Evolutionary conservation across 2,329 filamentous ascomycete species (phyloP), one percentile per base, ranked within the genome.

Genomic region (Purpureocillium takamizusanense): DNA sequence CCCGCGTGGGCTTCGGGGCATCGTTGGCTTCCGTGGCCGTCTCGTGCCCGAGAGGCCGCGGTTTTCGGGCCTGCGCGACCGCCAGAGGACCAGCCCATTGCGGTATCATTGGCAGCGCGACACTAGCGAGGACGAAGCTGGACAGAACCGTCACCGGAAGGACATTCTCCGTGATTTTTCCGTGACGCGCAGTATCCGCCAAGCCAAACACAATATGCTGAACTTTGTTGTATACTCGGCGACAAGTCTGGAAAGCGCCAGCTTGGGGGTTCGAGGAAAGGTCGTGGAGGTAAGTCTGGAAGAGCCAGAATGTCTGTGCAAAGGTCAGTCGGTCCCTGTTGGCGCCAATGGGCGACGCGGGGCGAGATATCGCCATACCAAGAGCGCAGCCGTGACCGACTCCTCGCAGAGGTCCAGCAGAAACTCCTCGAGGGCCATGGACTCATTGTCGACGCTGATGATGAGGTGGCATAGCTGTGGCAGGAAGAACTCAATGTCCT

Each of bases 401-500:
- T 90, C 85, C 61, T 92, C 83, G 63, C 86, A 92, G 43, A 92
- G 65, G 60, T 92, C 86, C 54, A 90, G 67, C 52, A 92, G 74
- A 57, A 90, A 92, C 65, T 92, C 86, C 64, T 92, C 86, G 61
- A 92, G 63, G 35, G 86, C 86, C 84, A 92, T 89, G 50, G 85
- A 90, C 69, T 92, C 86, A 63, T 90, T 92, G 69, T 90, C 80
- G 60, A 90, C 77, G 62, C 83, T 89, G 55, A 92, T 84, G 64
- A 89, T 80, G 46, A 92, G 78, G 66, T 92, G 86, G 60, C 86
- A 92, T 69, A 92, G 69, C 69, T 87, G 83, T 45, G 86, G 86
- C 36, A 92, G 74, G 70, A 90, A 92, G 78, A 92, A 92, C 65
- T 92, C 86, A 59, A 92, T 89, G 64, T 92, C 85, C 69, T 88